Evolutionary conservation across 2,329 filamentous ascomycete genomes (phyloP), one percentile per base, ranked within the genome.

Genomic region (Scedosporium minutisporum): DNA sequence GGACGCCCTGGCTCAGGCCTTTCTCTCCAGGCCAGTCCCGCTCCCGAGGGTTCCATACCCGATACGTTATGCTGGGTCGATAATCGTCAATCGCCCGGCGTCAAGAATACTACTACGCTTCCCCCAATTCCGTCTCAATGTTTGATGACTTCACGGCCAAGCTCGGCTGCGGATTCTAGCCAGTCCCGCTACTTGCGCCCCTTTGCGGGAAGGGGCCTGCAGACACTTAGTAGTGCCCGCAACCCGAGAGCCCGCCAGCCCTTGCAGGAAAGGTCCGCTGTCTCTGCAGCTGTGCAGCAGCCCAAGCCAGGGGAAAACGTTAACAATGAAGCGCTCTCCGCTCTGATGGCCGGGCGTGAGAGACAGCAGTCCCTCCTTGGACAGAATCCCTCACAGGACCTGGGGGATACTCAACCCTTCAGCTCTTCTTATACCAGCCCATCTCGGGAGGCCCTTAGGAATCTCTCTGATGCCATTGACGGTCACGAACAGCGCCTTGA

Each of bases 401-500:
- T 60, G n/a, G 46, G 68, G 66, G 58, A 66, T 58, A 65, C 64
- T 58, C 59, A 66, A 63, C 64, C 67, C 64, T 48, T 64, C 64
- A 63, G 67, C 64, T 58, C 64, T 63, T 53, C 64, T 63, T 53
- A 46, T 58, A n/a, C 64, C 61, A 21, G 62, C n/a, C 60, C 73
- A 4, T 68, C 73, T 27, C 73, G 70, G 5, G 74, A 75, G 38
- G 72, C 73, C 2, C 73, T 83, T 61, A 75, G 76, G 63, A 76
- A 79, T 57, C 66, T 85, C 6, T 75, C 78, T 3, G 78, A 82
- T 53, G 78, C 79, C n/a, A 78, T 87, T 64, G 76, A 82, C 63
- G 80, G 81, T 18, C 83, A 91, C 64, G 84, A 85, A 44, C 79
- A 82, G 61, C 85, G 90, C 1, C 72, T 93, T 12, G 87, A 90